Percentiles rank a stretch among this genome's conserved stretches.
These are phyloP conservation scores for Hysterium pulicare DNA, from an alignment of 2,329 filamentous ascomycete species.

Conservation along the genomic window DNA sequence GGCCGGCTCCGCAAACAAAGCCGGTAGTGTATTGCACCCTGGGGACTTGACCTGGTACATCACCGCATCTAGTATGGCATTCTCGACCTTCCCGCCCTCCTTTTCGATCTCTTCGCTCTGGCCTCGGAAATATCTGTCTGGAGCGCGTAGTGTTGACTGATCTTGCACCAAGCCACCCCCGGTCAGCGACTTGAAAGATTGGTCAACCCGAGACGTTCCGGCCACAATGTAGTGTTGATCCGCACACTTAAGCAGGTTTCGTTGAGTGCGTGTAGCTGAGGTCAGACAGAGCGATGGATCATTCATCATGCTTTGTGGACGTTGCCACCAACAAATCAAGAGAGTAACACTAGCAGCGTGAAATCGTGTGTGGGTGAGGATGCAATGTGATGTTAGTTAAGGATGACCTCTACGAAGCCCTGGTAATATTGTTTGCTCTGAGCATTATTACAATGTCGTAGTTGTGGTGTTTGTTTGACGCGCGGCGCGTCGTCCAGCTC, in stretches of 20 bases:
- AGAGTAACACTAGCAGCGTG: slow-evolving; percentile 10
- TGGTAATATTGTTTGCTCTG: slow-evolving; percentile 16
- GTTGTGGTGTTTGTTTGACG: slow-evolving; percentile 22
- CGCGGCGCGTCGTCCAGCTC: slow-evolving; percentile 20
- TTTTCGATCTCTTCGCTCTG: neutral
- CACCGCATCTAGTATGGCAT: neutral
- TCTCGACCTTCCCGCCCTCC: neutral
- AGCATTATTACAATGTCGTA: slow-evolving; percentile 9
- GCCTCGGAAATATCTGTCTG: neutral
- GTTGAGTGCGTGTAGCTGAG: neutral
- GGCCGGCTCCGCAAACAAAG: slow-evolving; percentile 6
- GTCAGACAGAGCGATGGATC: slow-evolving; percentile 13
- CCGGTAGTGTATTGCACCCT: slow-evolving; percentile 7
- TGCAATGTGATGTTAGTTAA: slow-evolving; percentile 18
- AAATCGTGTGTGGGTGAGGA: slow-evolving; percentile 21
- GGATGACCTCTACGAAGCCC: slow-evolving; percentile 7
- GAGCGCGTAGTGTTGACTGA: no score
- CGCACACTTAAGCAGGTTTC: neutral
- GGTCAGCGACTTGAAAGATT: no score
- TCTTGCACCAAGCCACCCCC: no score
- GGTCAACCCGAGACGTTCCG: neutral
- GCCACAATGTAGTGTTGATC: neutral
- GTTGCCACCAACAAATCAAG: slow-evolving; percentile 21
- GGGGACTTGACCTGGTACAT: slow-evolving; percentile 1
- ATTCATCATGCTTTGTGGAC: slow-evolving; percentile 9